A percentile compares a stretch with the other conserved stretches of the same genome.
phyloP scores from a whole-genome alignment of 164 flowering plant genomes.

The Cinnamomum chago region DNA sequence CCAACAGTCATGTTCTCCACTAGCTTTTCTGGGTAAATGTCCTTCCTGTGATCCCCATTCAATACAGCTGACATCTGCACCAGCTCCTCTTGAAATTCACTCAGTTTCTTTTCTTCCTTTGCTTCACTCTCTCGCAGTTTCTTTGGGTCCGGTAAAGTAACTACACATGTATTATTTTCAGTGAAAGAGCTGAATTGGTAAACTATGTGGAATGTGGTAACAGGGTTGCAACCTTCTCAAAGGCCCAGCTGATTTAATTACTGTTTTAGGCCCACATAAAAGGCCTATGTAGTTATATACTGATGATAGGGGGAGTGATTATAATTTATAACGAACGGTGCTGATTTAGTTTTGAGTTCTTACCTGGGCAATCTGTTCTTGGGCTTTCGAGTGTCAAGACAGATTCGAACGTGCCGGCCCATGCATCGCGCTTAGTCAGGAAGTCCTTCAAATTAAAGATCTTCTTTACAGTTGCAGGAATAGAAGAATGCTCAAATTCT shows the following conservation, averaged over 20 bases:
- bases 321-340: no score
- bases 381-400: slow-evolving; percentile 52
- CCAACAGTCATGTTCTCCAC: slow-evolving; percentile 57
- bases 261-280: no score
- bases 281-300: no score
- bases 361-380: slow-evolving; percentile 86
- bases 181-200: no score
- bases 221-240: no score
- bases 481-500: slow-evolving; percentile 82
- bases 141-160: slow-evolving; percentile 44
- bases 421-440: slow-evolving; percentile 77
- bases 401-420: slow-evolving; percentile 83
- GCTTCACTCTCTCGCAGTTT: slow-evolving; percentile 36
- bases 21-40: slow-evolving; percentile 43
- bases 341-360: neutral
- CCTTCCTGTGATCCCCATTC: slow-evolving; percentile 56
- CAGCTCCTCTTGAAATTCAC: slow-evolving; percentile 65
- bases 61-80: slow-evolving; percentile 62
- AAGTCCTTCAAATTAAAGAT: slow-evolving; percentile 61
- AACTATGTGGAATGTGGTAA: no score
- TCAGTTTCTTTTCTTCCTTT: slow-evolving; percentile 41
- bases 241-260: no score
- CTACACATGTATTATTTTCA: slow-evolving; percentile 23
- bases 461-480: slow-evolving; percentile 83
- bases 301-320: no score